Conservation (phyloP, 1,284 basidiomycete genomes). For the Anthracocystis panici-leucophaei region DNA sequence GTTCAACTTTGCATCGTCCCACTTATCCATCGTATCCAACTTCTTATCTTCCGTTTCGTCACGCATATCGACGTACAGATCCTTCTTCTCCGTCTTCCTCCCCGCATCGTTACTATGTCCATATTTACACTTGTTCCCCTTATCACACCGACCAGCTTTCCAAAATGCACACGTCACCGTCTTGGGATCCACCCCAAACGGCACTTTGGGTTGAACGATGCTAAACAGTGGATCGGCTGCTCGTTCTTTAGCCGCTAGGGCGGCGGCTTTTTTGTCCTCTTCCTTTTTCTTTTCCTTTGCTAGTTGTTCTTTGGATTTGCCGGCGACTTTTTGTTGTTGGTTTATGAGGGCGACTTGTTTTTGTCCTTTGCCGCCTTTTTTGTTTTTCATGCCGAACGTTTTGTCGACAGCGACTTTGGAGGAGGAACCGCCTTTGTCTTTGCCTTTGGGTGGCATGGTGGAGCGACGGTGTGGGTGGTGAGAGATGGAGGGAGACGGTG, state of each 20-base stretch:
- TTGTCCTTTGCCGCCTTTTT: constrained; percentile 89
- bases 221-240: constrained; percentile 64
- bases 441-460: constrained; percentile 65
- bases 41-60: constrained; percentile 75
- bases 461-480: not conserved
- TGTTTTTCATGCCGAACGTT: constrained; percentile 90
- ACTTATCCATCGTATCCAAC: constrained; percentile 93
- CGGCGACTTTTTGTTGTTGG: constrained; percentile 74
- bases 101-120: constrained; percentile 84
- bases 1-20: constrained; percentile 94
- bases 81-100: constrained; percentile 94
- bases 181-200: constrained; percentile 81
- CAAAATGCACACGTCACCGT: constrained; percentile 66
- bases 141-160: constrained; percentile 67
- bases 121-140: constrained; percentile 85
- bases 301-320: constrained; percentile 85
- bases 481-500: not conserved
- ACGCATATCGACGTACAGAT: constrained; percentile 89
- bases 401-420: constrained; percentile 65
- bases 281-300: constrained; percentile 81
- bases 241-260: constrained; percentile 82
- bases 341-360: constrained; percentile 83
- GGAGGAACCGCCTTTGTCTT: constrained; percentile 72
- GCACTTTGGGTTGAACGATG: constrained; percentile 77
- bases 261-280: constrained; percentile 85